These are phyloP conservation scores for Colletotrichum higginsianum DNA, from an alignment of 2,329 filamentous ascomycete species.

Conservation along the genomic window DNA sequence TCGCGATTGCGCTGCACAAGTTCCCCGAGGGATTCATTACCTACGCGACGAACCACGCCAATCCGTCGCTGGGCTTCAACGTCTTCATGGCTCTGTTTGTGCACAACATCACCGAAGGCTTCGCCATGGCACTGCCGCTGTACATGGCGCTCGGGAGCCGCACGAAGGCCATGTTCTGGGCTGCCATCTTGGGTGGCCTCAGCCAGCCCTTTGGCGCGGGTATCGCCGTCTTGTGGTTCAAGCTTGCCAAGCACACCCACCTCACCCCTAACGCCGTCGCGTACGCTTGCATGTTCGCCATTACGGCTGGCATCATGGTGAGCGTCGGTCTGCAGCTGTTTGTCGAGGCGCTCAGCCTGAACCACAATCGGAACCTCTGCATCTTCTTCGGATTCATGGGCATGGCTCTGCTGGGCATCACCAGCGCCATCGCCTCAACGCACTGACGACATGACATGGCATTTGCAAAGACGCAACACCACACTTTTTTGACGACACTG, in stretches of 20 bases:
- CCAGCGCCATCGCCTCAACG: constrained; percentile 70
- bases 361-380: constrained; percentile 83
- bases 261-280: constrained; percentile 68
- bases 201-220: constrained; percentile 90
- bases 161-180: constrained; percentile 86
- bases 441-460: constrained; percentile 17
- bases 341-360: constrained; percentile 86
- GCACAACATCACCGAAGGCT: constrained; percentile 98
- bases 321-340: constrained; percentile 93
- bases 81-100: constrained; percentile 97
- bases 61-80: constrained; percentile 87
- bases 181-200: constrained; percentile 85
- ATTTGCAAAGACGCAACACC: background rate
- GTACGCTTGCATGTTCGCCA: constrained; percentile 88
- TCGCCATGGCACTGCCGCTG: constrained; percentile 91
- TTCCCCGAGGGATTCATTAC: constrained; percentile 91
- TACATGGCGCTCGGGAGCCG: constrained; percentile 91
- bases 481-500: background rate
- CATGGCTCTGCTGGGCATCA: constrained; percentile 89
- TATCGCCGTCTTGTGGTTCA: constrained; percentile 89
- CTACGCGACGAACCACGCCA: constrained; percentile 97
- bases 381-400: constrained; percentile 86
- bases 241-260: constrained; percentile 70
- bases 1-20: constrained; percentile 96
- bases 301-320: constrained; percentile 95